Evolutionary conservation across 2,329 filamentous ascomycete genomes (phyloP), one percentile per base, ranked within the genome.

Genomic region (Volutella citrinella): DNA sequence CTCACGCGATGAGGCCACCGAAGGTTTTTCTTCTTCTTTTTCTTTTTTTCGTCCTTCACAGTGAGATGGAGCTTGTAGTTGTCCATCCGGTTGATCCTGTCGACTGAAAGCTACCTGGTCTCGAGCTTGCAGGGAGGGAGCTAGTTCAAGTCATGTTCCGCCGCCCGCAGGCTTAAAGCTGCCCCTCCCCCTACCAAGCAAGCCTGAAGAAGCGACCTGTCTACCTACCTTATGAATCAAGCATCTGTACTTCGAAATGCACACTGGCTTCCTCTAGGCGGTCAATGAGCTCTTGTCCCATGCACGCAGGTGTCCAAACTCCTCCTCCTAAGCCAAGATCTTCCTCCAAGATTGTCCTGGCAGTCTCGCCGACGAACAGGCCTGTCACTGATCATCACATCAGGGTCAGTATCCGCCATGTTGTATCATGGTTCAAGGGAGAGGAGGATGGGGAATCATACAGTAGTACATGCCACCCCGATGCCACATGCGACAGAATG

Each of bases 361-460:
- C 84, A 10, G 74, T 84, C 49, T 87, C 72, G 3, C 74, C 72
- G 11, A 86, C 53, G 18, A 83, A 68, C 13, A 80, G 52, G 1
- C 73, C 85, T 5, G 84, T 88, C 32, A 87, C 79, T 82, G 32
- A 13, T n/a, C n/a, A n/a, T n/a, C n/a, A n/a, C n/a, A n/a, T n/a
- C n/a, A n/a, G 20, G 32, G 32, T 45, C 36, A 45, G 26, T 36
- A 30, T n/a, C n/a, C 22, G n/a, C n/a, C n/a, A n/a, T n/a, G n/a
- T n/a, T n/a, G n/a, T n/a, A n/a, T n/a, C n/a, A n/a, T n/a, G n/a
- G n/a, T n/a, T n/a, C n/a, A n/a, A n/a, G n/a, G n/a, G n/a, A n/a
- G n/a, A n/a, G n/a, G n/a, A n/a, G n/a, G n/a, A n/a, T n/a, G n/a
- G 29, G 21, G 14, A 12, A 32, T 63, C 78, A 73, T 56, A 82